Evolutionary conservation across 1,284 basidiomycete species (phyloP), one percentile per base, ranked within the genome.

Genomic region (Entoloma clypeatum): DNA sequence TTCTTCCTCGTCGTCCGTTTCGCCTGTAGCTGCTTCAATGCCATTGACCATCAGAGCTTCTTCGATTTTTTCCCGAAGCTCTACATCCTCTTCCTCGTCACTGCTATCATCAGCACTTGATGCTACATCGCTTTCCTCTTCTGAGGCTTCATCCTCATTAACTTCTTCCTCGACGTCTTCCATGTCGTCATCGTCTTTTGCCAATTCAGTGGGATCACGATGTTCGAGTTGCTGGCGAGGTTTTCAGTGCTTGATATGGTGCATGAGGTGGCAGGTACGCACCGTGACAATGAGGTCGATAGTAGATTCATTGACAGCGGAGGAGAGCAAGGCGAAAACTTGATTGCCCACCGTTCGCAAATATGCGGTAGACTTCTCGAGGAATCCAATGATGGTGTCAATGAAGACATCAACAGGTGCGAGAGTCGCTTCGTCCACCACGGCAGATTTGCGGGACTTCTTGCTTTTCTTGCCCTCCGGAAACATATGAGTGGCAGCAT

Each of bases 281-380:
- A 93, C 92, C 36, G 79, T 79, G 17, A 96, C 69, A 40, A 98
- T 81, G 33, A 95, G 72, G 56, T 93, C 84, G 36, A 98, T 66
- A 7, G 90, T 91, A 34, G 81, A 81, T 43, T 75, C 77, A 41
- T 81, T 78, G 41, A 91, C 79, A 11, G 77, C 74, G 7, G 75
- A 70, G 18, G 85, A 80, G 18, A 97, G 71, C 39, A 86, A 71
- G 14, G 80, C 76, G 58, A 98, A 96, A 4, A 82, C 84, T 50
- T 91, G 81, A 46, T 85, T 92, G 6, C 86, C 87, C 14, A 92
- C 70, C 0, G 81, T 77, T 16, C 92, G 82, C 61, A 91, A 74
- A 63, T 92, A 95, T 25, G 81, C 79, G 7, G 85, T 90, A 2
- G 86, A 83, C 47, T 85, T 78, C 60, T 98, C 93, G 36, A 99